phyloP scores from a whole-genome alignment of 371 early-diverging fungal genomes.

The Mortierella sp. region DNA sequence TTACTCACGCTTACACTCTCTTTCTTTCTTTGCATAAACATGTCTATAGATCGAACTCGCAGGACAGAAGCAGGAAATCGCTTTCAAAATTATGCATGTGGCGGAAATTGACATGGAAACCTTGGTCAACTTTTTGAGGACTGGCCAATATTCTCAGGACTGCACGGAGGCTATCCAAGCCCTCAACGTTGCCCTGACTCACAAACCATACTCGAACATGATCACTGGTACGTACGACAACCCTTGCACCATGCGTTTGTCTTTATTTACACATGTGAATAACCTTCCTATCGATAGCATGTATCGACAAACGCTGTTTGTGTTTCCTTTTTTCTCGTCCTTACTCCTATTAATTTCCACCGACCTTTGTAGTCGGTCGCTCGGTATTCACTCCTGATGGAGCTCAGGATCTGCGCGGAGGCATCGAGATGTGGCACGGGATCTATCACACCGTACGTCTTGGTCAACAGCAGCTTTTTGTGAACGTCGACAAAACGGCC shows the following conservation, averaged over 20 bases:
- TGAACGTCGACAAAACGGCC: conserved; percentile 37
- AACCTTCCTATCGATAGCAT: background rate
- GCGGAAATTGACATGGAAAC: conserved; percentile 33
- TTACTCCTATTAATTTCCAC: background rate
- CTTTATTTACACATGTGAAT: background rate
- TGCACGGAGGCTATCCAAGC: conserved; percentile 58
- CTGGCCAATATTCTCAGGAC: conserved; percentile 53
- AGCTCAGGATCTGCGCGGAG: conserved; percentile 71
- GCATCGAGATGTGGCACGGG: conserved; percentile 93
- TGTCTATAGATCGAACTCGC: conserved; percentile 10
- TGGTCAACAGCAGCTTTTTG: conserved; percentile 46
- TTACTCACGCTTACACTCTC: background rate
- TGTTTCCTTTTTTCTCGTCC: background rate
- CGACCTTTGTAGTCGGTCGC: conserved; percentile 71
- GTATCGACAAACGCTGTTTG: background rate
- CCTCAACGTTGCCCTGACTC: conserved; percentile 31
- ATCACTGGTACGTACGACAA: conserved; percentile 14
- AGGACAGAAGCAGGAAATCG: conserved; percentile 28
- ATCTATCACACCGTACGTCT: conserved; percentile 82
- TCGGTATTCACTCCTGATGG: conserved; percentile 84
- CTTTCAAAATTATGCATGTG: conserved; percentile 30
- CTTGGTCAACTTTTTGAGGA: conserved; percentile 57
- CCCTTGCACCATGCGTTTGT: background rate
- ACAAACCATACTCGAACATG: conserved; percentile 31
- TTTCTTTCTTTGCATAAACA: background rate